Percentiles rank a stretch among this genome's conserved stretches.
Conservation (phyloP, 495 filamentous ascomycete genomes). For the Thermochaetoides thermophila region DNA sequence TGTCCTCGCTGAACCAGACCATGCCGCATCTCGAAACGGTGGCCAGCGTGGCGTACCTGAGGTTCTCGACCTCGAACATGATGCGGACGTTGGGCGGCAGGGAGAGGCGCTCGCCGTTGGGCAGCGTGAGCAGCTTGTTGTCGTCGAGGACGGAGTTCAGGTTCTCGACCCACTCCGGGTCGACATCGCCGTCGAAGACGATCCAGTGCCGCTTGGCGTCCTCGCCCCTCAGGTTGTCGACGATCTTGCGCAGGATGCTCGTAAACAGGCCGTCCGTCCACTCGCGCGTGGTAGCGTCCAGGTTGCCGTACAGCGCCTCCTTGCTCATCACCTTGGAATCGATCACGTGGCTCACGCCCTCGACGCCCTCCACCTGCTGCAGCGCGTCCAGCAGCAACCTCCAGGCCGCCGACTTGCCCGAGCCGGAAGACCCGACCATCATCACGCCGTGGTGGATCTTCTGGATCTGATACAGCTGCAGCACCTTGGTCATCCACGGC, state of each 20-base stretch:
- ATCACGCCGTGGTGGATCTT: slow-evolving; percentile 97
- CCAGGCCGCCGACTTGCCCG: slow-evolving; percentile 92
- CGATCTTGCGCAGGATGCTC: slow-evolving; percentile 92
- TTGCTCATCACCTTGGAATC: slow-evolving; percentile 99
- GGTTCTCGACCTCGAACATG: slow-evolving; percentile 98
- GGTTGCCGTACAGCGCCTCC: slow-evolving; percentile 83
- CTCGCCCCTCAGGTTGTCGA: slow-evolving; percentile 95
- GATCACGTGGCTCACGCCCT: slow-evolving; percentile 93
- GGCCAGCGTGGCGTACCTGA: slow-evolving; percentile 92
- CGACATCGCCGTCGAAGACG: slow-evolving; percentile 96
- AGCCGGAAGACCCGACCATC: slow-evolving; percentile 95
- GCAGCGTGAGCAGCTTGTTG: slow-evolving; percentile 91
- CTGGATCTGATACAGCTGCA: slow-evolving; percentile 96
- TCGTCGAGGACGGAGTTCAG: slow-evolving; percentile 98
- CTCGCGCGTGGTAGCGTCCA: slow-evolving; percentile 92
- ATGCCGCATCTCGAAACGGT: slow-evolving; percentile 98
- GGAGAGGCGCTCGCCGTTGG: slow-evolving; percentile 93
- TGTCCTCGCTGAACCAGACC: slow-evolving; percentile 99
- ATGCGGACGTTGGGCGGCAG: slow-evolving; percentile 90
- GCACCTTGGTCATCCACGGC: slow-evolving; percentile 88
- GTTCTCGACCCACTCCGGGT: slow-evolving; percentile 99
- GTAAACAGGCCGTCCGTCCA: slow-evolving; percentile 99
- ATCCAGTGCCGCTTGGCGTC: slow-evolving; percentile 97
- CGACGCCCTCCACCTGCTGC: slow-evolving; percentile 75
- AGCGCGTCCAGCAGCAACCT: slow-evolving; percentile 85